Conservation (phyloP, 2,329 filamentous ascomycete species). For the Hypocrella siamensis region DNA sequence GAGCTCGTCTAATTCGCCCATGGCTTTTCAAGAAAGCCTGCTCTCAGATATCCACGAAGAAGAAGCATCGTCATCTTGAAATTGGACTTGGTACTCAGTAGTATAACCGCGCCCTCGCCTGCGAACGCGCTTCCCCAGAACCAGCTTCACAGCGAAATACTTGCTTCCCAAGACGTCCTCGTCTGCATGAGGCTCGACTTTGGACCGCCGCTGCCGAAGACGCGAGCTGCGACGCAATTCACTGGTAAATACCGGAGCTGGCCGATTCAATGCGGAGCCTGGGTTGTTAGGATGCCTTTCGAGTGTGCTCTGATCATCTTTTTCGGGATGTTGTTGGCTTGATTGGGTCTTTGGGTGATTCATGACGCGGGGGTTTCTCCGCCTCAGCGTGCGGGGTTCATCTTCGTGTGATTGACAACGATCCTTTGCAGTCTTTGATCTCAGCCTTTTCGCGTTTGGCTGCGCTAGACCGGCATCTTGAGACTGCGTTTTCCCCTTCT, state of each 20-base stretch:
- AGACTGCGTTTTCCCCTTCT: slow-evolving; percentile 1
- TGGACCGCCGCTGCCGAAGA: neutral
- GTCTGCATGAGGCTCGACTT: neutral
- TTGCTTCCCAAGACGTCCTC: slow-evolving; percentile 1
- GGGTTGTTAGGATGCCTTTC: slow-evolving; percentile 1
- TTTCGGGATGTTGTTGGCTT: slow-evolving; percentile 1
- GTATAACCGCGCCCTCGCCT: slow-evolving; percentile 2
- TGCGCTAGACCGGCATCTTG: neutral
- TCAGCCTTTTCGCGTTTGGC: slow-evolving; percentile 2
- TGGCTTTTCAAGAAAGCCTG: no score
- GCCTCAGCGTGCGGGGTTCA: neutral
- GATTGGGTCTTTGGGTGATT: neutral
- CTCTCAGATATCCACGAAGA: no score
- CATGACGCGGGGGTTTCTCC: neutral
- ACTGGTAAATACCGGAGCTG: neutral
- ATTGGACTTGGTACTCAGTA: slow-evolving; percentile 3
- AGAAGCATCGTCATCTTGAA: slow-evolving; percentile 1
- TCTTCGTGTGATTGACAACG: neutral
- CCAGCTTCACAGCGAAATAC: slow-evolving; percentile 1
- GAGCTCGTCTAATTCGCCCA: no score
- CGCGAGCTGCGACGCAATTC: slow-evolving; percentile 3
- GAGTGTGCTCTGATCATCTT: neutral
- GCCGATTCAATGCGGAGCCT: neutral
- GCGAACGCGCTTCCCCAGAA: slow-evolving; percentile 3
- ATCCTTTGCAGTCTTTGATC: slow-evolving; percentile 1